Evolutionary conservation across 495 filamentous ascomycete genomes (phyloP).

Genomic region (Daldinia loculata): DNA sequence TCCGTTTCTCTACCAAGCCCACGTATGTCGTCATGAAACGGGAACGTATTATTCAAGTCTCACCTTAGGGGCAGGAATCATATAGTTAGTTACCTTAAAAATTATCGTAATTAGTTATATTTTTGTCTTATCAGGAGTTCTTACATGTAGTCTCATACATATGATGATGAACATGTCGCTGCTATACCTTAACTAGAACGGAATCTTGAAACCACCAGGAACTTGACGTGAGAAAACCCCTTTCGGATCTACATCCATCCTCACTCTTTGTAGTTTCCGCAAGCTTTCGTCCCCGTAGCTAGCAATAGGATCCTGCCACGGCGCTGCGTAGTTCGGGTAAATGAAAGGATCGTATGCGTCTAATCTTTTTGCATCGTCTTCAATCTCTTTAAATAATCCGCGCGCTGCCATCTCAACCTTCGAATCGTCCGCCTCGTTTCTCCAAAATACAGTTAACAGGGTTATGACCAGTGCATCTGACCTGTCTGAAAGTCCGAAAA

Average conservation of each 20-base stretch:
- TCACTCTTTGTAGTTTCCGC: conserved; percentile 45
- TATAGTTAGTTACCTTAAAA: too few relatives aligned
- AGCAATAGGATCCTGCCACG: conserved; percentile 50
- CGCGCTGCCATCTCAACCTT: conserved; percentile 6
- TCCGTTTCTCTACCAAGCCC: too few relatives aligned
- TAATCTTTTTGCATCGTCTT: neutral
- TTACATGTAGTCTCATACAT: neutral
- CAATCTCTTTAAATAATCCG: conserved; percentile 11
- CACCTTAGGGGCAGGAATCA: too few relatives aligned
- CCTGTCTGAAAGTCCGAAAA: conserved; percentile 53
- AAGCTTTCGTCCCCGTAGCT: conserved; percentile 58
- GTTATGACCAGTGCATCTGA: conserved; percentile 33
- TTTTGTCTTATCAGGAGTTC: neutral
- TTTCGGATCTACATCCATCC: conserved; percentile 55
- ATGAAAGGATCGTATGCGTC: conserved; percentile 39
- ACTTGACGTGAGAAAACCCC: conserved; percentile 56
- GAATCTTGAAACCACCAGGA: conserved; percentile 43
- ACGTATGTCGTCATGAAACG: too few relatives aligned
- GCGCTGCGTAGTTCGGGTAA: conserved; percentile 51
- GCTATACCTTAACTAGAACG: neutral
- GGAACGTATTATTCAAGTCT: too few relatives aligned
- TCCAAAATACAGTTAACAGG: conserved; percentile 6
- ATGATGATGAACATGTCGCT: neutral
- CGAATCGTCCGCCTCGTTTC: conserved; percentile 7
- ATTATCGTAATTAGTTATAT: too few relatives aligned